A percentile compares a stretch with the other conserved stretches of the same genome.
Evolutionary conservation across 345 rosid genomes (phyloP).

Genomic region (Odontarrhena argentea): DNA sequence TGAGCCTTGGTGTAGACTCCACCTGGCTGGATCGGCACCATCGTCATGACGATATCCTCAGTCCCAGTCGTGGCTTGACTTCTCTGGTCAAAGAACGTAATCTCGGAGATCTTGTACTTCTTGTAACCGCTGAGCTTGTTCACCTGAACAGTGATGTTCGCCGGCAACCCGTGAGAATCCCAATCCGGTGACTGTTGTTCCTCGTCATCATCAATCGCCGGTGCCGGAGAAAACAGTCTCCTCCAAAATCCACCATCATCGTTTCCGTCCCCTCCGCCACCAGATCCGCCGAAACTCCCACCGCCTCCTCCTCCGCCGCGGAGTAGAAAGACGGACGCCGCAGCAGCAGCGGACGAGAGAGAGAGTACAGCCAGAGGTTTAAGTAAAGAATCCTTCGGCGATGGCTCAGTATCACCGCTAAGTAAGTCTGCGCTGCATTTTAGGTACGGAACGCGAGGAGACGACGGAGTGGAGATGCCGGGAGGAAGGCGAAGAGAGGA

Average conservation of each 20-base stretch:
- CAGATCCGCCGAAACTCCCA: conserved; percentile 42
- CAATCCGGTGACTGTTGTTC: conserved; percentile 52
- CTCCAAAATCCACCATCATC: conserved; percentile 52
- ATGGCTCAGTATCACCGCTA: too few species aligned
- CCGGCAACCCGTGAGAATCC: conserved; percentile 87
- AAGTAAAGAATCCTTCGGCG: too few species aligned
- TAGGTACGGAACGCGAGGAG: too few species aligned
- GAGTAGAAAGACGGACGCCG: too few species aligned
- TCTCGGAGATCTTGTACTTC: conserved; percentile 72
- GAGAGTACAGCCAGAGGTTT: too few species aligned
- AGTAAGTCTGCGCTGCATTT: too few species aligned
- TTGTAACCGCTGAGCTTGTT: conserved; percentile 72
- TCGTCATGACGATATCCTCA: conserved; percentile 76
- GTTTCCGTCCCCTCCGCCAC: conserved; percentile 50
- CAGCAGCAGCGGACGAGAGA: too few species aligned
- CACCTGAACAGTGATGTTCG: conserved; percentile 67
- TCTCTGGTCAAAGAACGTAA: conserved; percentile 62
- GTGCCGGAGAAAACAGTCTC: conserved; percentile 43
- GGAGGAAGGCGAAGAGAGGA: too few species aligned
- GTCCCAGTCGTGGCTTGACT: conserved; percentile 56
- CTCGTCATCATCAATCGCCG: conserved; percentile 67
- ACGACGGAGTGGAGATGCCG: too few species aligned
- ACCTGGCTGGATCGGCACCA: conserved; percentile 69
- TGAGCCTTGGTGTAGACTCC: conserved; percentile 73
- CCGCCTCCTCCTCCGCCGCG: conserved; percentile 35